Percentiles rank a stretch among this genome's conserved stretches.
phyloP scores from a whole-genome alignment of 192 early-diverging fungal species.

The Dimargaris cristalligena region DNA sequence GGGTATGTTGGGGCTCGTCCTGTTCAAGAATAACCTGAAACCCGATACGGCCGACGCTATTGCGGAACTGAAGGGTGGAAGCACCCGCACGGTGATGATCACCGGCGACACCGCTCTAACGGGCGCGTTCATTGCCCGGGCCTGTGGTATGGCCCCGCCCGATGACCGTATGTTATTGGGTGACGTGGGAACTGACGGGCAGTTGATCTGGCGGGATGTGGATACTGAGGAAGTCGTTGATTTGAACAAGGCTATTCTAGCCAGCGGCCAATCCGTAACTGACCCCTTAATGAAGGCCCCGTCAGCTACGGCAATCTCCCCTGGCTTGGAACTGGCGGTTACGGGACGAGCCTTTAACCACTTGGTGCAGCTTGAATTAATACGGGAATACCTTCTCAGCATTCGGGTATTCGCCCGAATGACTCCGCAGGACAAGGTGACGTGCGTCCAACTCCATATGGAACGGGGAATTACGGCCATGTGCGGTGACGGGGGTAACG shows the following conservation, averaged over 20 bases:
- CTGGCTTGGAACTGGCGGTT: slow-evolving; percentile 42
- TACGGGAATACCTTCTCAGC: slow-evolving; percentile 36
- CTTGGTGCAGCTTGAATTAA: slow-evolving; percentile 23
- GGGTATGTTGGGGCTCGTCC: slow-evolving; percentile 37
- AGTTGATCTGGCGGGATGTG: slow-evolving; percentile 40
- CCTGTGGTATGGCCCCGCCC: slow-evolving; percentile 28
- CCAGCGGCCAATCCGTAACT: slow-evolving; percentile 12
- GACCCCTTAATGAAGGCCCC: not conserved
- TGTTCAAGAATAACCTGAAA: slow-evolving; percentile 66
- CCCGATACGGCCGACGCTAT: slow-evolving; percentile 49
- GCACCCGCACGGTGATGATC: slow-evolving; percentile 58
- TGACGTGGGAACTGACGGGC: slow-evolving; percentile 26
- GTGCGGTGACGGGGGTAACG: slow-evolving; percentile 76
- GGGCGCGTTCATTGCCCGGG: slow-evolving; percentile 47
- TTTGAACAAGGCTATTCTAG: slow-evolving; percentile 17
- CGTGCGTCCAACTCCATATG: slow-evolving; percentile 57
- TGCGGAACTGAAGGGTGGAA: slow-evolving; percentile 44
- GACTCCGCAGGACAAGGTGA: slow-evolving; percentile 55
- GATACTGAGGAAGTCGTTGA: slow-evolving; percentile 26
- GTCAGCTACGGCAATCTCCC: slow-evolving; percentile 12
- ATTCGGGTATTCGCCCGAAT: slow-evolving; percentile 67
- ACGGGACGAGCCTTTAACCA: slow-evolving; percentile 47
- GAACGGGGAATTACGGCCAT: slow-evolving; percentile 53
- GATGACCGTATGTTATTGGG: slow-evolving; percentile 25
- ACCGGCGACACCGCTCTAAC: slow-evolving; percentile 65